Conservation (phyloP, 805 yeast genomes). For the Henningerozyma blattae region DNA sequence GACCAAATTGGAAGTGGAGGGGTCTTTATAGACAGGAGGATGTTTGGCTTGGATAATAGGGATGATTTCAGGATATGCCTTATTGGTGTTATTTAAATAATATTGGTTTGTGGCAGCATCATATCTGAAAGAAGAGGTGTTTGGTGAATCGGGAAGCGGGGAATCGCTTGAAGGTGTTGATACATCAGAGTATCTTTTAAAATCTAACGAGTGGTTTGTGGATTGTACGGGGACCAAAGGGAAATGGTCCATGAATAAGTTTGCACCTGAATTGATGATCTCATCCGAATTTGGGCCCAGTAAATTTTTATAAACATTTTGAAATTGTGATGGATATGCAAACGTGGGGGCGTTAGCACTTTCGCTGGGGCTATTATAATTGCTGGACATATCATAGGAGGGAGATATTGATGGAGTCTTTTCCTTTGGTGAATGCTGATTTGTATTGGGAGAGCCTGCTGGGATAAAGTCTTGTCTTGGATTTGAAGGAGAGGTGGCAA, state of each 20-base stretch:
- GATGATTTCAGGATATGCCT: constrained; percentile 47
- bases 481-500: not conserved
- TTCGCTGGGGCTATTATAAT: not conserved
- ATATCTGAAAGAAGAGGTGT: not conserved
- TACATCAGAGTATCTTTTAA: constrained; percentile 9
- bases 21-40: not conserved
- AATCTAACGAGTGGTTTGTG: constrained; percentile 8
- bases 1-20: not conserved
- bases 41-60: not conserved
- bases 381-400: not conserved
- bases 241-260: constrained; percentile 20
- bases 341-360: constrained; percentile 8
- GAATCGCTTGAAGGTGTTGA: not conserved
- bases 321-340: constrained; percentile 11
- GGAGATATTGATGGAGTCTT: not conserved
- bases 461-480: not conserved
- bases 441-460: not conserved
- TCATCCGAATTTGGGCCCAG: constrained; percentile 19
- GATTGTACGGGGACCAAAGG: constrained; percentile 20
- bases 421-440: not conserved
- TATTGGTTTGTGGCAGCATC: constrained; percentile 57
- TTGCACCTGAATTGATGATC: constrained; percentile 14
- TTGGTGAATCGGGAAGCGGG: not conserved
- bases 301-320: constrained; percentile 14
- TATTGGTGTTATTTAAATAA: constrained; percentile 39